phyloP scores from a whole-genome alignment of 2,329 filamentous ascomycete genomes.

The Samsoniella hepiali region DNA sequence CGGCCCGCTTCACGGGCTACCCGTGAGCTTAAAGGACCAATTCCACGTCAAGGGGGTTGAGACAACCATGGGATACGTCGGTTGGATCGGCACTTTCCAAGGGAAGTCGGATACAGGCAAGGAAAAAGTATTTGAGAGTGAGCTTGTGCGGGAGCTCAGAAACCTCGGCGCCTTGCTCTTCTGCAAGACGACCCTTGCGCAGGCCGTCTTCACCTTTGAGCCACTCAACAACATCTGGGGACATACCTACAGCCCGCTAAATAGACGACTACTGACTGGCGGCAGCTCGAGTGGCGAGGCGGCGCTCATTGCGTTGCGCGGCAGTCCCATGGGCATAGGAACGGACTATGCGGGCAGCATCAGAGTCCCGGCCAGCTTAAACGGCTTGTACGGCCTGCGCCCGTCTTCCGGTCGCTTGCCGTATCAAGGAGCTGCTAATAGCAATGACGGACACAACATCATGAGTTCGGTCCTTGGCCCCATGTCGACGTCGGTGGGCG shows the following conservation, averaged over 20 bases:
- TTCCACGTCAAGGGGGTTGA: constrained; percentile 3
- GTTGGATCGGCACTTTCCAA: constrained; percentile 6
- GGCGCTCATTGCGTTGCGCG: constrained; percentile 30
- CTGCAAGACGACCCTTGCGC: not conserved
- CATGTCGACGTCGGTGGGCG: not conserved
- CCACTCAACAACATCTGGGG: constrained; percentile 31
- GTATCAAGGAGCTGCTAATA: not conserved
- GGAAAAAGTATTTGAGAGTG: constrained; percentile 5
- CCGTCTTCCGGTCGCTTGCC: constrained; percentile 7
- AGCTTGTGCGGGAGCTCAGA: not conserved
- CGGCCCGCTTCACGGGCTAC: not conserved
- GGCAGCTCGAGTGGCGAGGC: constrained; percentile 35
- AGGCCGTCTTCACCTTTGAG: constrained; percentile 20
- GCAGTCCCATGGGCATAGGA: constrained; percentile 30
- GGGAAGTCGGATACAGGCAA: not conserved
- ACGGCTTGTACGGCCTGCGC: constrained; percentile 6
- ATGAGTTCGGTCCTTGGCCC: not conserved
- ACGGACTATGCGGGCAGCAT: constrained; percentile 32
- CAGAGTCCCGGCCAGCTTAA: constrained; percentile 28
- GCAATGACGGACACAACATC: not conserved
- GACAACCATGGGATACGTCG: constrained; percentile 2
- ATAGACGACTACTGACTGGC: constrained; percentile 29
- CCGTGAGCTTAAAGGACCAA: not conserved
- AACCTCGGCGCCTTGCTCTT: not conserved
- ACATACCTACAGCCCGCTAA: constrained; percentile 29